Conservation (phyloP, 2,329 filamentous ascomycete genomes). For the Verticillium isaacii region DNA sequence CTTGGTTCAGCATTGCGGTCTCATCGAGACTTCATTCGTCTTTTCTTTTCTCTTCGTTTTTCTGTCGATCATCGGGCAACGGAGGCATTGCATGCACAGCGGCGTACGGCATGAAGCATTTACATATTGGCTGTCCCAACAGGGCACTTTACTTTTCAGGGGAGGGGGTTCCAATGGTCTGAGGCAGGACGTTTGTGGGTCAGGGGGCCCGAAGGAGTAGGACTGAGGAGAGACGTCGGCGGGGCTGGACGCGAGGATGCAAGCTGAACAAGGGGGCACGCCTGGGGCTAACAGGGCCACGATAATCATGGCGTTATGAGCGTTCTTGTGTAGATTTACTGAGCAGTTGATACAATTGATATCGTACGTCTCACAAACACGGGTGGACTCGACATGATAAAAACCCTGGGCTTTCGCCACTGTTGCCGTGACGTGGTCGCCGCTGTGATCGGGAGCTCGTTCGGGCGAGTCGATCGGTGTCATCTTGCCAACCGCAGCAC, state of each 20-base stretch:
- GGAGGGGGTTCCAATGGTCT: neutral
- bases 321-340: constrained; percentile 14
- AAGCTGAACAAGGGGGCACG: neutral
- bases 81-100: constrained; percentile 14
- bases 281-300: neutral
- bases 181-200: neutral
- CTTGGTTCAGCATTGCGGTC: neutral
- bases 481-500: too few species aligned
- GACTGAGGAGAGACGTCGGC: neutral
- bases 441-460: too few species aligned
- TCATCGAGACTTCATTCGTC: neutral
- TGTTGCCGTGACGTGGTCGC: neutral
- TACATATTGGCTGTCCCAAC: constrained; percentile 10
- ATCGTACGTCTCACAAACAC: constrained; percentile 9
- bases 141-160: constrained; percentile 3
- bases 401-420: neutral
- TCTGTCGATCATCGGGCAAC: constrained; percentile 5
- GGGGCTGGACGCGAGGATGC: neutral
- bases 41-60: neutral
- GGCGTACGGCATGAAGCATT: constrained; percentile 16
- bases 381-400: constrained; percentile 5
- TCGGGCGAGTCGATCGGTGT: too few species aligned
- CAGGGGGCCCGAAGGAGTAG: neutral
- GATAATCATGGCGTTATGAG: neutral
- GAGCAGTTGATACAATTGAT: constrained; percentile 15